Base-by-base conservation (phyloP, 768 basidiomycete genomes). In the Lactarius sanguifluus region DNA sequence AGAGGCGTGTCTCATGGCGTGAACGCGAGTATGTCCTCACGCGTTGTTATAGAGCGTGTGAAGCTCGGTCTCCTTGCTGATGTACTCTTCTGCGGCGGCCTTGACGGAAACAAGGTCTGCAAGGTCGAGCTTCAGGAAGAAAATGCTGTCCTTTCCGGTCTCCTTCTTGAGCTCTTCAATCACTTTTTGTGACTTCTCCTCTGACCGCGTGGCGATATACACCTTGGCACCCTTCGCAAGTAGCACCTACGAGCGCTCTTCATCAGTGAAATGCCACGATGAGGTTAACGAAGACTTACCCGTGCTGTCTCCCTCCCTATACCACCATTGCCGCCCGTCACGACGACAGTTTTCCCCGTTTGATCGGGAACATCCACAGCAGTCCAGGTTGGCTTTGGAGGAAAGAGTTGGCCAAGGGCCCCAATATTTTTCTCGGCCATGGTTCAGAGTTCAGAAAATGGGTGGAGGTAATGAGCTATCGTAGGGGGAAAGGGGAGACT, bases 31-130 rank as follows among this genome's bases (percentile, higher is more conserved):
- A 34, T 23, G 18, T 18, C 61, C 75, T 23, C 58, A 77, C 73
- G 69, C 77, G 43, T 77, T 78, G 70, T 78, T 78, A 65, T 78
- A 74, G 9, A 79, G 70, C 30, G 74, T 72, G 61, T 80, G 75
- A 38, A 70, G 64, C 58, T 68, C 57, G n/a, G 62, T 36, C 47
- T 70, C 70, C 45, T 70, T 69, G 30, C 75, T 65, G n/a, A 70
- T 74, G 55, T 77, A 81, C 38, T 74, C 74, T 59, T 78, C 73
- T 1, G 77, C 80, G 23, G 80, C 76, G 0, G 69, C 57, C 56
- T 77, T 77, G 55, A 81, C 70, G 5, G 70, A 56, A 45, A 67
- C 66, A 25, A 82, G 69, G 64, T 80, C 69, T 9, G 76, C 74
- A 16, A 81, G 74, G 60, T 83, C 79, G 23, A 81, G 73, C 40